Evolutionary conservation across 257 asterid species (phyloP).

Genomic region (Lavandula angustifolia): DNA sequence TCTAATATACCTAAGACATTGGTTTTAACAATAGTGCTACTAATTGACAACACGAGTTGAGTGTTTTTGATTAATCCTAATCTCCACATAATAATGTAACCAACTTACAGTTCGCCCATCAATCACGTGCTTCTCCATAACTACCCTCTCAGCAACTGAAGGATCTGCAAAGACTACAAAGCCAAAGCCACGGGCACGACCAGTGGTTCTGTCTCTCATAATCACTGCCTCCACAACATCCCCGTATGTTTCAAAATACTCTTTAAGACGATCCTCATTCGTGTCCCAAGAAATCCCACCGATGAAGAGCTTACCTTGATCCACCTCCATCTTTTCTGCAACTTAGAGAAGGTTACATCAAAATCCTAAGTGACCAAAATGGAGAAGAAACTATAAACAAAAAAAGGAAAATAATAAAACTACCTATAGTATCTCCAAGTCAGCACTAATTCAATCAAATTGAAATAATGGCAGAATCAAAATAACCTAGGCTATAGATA

Average conservation of each 20-base stretch:
- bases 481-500: slow-evolving; percentile 16
- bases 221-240: slow-evolving; percentile 85
- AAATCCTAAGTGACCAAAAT: slow-evolving; percentile 24
- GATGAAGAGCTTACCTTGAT: slow-evolving; percentile 76
- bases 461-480: slow-evolving; percentile 6
- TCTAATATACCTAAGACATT: neutral
- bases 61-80: slow-evolving; percentile 14
- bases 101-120: slow-evolving; percentile 75
- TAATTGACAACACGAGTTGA: neutral
- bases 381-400: neutral
- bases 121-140: slow-evolving; percentile 72
- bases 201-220: slow-evolving; percentile 80
- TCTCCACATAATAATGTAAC: neutral
- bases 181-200: slow-evolving; percentile 93
- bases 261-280: slow-evolving; percentile 73
- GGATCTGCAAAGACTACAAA: slow-evolving; percentile 74
- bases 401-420: neutral
- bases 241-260: slow-evolving; percentile 66
- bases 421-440: slow-evolving; percentile 7
- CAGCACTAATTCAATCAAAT: slow-evolving; percentile 18
- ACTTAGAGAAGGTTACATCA: slow-evolving; percentile 24
- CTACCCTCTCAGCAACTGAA: slow-evolving; percentile 74
- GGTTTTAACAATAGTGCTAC: neutral
- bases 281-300: slow-evolving; percentile 96
- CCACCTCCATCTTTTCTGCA: slow-evolving; percentile 73